Evolutionary conservation across 495 filamentous ascomycete species (phyloP).

Genomic region (Xylaria sp.): DNA sequence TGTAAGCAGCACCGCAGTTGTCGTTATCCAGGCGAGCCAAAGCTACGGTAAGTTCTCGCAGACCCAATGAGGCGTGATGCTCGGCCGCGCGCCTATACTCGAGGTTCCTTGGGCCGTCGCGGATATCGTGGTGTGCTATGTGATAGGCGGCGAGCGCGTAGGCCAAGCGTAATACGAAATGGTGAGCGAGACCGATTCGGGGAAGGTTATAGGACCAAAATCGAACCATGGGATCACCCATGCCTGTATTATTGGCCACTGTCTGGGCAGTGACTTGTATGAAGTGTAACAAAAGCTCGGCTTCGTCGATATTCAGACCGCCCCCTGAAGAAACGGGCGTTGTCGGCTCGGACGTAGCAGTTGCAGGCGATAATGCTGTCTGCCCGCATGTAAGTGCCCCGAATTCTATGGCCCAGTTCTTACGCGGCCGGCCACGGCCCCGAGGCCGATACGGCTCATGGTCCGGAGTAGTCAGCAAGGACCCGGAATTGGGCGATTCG

Average conservation of each 20-base stretch:
- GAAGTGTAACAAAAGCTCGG: constrained; percentile 17
- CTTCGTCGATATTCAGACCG: constrained; percentile 12
- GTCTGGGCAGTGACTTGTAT: not conserved
- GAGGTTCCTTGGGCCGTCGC: not conserved
- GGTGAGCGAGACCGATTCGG: not conserved
- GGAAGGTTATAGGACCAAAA: constrained; percentile 6
- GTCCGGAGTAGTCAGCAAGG: not conserved
- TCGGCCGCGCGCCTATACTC: not conserved
- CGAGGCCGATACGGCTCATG: not conserved
- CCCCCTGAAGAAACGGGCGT: not conserved
- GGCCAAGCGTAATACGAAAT: not conserved
- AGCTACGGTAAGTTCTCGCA: not conserved
- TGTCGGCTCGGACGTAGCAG: not conserved
- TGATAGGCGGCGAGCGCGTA: constrained; percentile 7
- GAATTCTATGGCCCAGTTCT: not conserved
- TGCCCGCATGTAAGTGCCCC: not conserved
- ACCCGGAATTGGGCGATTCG: not conserved
- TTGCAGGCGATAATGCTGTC: too few relatives aligned
- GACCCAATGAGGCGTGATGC: not conserved
- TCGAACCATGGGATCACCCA: not conserved
- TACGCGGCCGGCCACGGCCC: not conserved
- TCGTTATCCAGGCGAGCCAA: not conserved
- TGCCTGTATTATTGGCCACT: not conserved
- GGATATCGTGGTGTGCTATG: not conserved
- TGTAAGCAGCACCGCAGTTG: constrained; percentile 18